Evolutionary conservation across 192 early-diverging fungal species (phyloP), one percentile per base, ranked within the genome.

Genomic region (Backusella liffmaniae): DNA sequence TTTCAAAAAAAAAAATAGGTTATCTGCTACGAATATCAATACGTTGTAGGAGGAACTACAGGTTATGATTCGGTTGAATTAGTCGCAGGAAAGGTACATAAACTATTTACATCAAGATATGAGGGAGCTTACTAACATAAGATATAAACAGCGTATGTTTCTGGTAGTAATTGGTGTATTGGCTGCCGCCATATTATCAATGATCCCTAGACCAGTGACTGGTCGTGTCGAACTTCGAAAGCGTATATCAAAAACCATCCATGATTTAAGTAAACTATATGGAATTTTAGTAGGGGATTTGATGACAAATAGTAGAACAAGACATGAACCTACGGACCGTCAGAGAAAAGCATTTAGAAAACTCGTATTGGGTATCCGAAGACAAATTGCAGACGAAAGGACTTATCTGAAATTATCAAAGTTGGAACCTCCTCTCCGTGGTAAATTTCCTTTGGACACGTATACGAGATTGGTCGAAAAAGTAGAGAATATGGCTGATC

Each of bases 201-300:
- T 78, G 32, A 70, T 81, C 0, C 83, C 83, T 8, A 72, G 66
- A 9, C 80, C 80, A 16, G 71, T 78, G 5, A 76, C 73, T 5
- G 83, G 83, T 16, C 62, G 83, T 35, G 77, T 84, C 2, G 83
- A 84, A 73, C 51, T 84, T 36, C 73, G 83, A 23, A 76, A 79
- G 49, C 77, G 83, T 30, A 36, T 84, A 3, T 74, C 83, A 1
- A 49, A 53, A 18, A 84, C 83, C 5, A 75, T 84, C 21, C 35
- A 44, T 10, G 77, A 84, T 67, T 72, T 84, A n/a, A 77, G 77
- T 49, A 66, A 51, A 42, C 46, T 81, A 13, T 84, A 84, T 18
- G 41, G 75, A 51, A 65, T 67, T 76, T 15, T 67, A 67, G 36
- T 81, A 37, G 36, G 23, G 15, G 72, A 51, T 39, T 8, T 39